Percentiles rank a stretch among this genome's conserved stretches.
Conservation (phyloP, 2,329 filamentous ascomycete species). For the Clonostachys sp. region DNA sequence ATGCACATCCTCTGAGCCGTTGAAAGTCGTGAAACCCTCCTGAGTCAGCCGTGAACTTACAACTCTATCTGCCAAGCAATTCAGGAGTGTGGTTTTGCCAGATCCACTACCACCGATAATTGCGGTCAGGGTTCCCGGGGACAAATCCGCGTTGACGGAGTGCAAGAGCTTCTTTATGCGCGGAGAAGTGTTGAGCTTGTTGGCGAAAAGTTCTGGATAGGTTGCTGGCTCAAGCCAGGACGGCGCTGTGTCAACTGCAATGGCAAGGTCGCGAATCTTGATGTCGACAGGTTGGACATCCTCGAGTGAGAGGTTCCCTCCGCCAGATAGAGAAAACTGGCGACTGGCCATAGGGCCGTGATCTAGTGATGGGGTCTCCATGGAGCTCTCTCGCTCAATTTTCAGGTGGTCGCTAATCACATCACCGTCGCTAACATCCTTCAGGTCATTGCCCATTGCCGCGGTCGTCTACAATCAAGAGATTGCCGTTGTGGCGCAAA, state of each 20-base stretch:
- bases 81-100: constrained; percentile 69
- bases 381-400: constrained; percentile 14
- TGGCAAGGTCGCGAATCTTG: constrained; percentile 45
- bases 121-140: constrained; percentile 64
- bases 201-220: constrained; percentile 32
- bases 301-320: constrained; percentile 33
- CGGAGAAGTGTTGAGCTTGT: constrained; percentile 27
- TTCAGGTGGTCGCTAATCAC: constrained; percentile 11
- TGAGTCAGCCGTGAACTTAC: constrained; percentile 45
- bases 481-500: no score
- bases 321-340: constrained; percentile 15
- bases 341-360: constrained; percentile 1
- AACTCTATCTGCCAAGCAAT: constrained; percentile 67
- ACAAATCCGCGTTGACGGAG: constrained; percentile 59
- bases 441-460: not conserved
- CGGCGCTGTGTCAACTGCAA: constrained; percentile 55
- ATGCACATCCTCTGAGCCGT: constrained; percentile 47
- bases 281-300: constrained; percentile 54
- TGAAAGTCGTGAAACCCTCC: constrained; percentile 56
- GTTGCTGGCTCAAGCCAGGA: constrained; percentile 43
- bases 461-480: no score
- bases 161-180: constrained; percentile 52
- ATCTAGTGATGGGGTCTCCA: constrained; percentile 11
- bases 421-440: not conserved
- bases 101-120: constrained; percentile 73